These are phyloP conservation scores for Nothomitra cinnamomea DNA, from an alignment of 2,329 filamentous ascomycete species.

Conservation along the genomic window DNA sequence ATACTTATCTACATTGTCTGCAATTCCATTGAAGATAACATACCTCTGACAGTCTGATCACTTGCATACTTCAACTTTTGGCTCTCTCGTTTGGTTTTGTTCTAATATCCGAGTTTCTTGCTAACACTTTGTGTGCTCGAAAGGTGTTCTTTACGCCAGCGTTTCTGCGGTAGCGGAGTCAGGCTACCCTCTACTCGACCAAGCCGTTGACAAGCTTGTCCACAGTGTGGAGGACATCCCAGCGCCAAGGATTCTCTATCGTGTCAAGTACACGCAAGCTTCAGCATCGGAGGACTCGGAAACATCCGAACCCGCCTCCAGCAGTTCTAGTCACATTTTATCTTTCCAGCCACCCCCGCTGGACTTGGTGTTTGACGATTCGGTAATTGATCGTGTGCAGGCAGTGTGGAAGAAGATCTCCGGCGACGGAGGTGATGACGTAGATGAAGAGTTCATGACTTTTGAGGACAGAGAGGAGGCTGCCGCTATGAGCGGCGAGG, in stretches of 20 bases:
- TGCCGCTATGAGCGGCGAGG: slow-evolving; percentile 20
- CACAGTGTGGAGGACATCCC: slow-evolving; percentile 18
- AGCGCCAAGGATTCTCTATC: slow-evolving; percentile 31
- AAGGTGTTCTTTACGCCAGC: slow-evolving; percentile 42
- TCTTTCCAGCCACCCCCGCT: slow-evolving; percentile 41
- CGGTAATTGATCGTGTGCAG: slow-evolving; percentile 46
- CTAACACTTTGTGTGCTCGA: slow-evolving; percentile 7
- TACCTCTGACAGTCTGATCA: slow-evolving; percentile 81
- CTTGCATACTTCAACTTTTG: not conserved
- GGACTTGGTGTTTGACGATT: slow-evolving; percentile 60
- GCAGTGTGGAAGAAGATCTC: slow-evolving; percentile 50
- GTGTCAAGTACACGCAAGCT: slow-evolving; percentile 32
- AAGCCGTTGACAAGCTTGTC: slow-evolving; percentile 28
- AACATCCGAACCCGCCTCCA: slow-evolving; percentile 14
- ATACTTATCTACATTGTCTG: slow-evolving; percentile 99
- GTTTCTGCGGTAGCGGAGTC: slow-evolving; percentile 22
- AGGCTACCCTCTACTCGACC: slow-evolving; percentile 21
- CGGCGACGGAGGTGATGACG: slow-evolving; percentile 28
- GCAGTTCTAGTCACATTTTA: slow-evolving; percentile 29
- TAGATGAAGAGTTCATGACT: slow-evolving; percentile 42
- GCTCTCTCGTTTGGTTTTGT: no score
- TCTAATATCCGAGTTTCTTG: not conserved
- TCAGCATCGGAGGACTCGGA: not conserved
- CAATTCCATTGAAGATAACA: slow-evolving; percentile 71
- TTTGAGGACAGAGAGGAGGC: slow-evolving; percentile 20